Evolutionary conservation across 805 yeast genomes (phyloP).

Genomic region (Myxozyma udenii): DNA sequence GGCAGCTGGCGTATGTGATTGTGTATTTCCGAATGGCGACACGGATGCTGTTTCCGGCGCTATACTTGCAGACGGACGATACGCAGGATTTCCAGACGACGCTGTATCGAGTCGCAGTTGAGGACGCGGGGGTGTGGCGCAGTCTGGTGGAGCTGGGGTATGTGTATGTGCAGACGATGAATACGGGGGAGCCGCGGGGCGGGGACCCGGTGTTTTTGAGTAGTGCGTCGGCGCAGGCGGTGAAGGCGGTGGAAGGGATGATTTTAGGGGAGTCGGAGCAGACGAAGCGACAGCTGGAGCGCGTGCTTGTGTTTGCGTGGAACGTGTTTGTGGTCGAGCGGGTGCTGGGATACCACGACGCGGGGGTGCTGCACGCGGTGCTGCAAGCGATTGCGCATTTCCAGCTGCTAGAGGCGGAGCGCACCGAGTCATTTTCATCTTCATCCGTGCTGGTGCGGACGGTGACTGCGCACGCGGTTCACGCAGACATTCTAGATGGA

Average conservation of each 20-base stretch:
- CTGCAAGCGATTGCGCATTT: slow-evolving; percentile 11
- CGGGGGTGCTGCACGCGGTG: slow-evolving; percentile 2
- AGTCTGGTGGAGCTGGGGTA: slow-evolving; percentile 11
- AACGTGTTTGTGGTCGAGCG: slow-evolving; percentile 14
- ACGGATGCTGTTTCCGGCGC: slow-evolving; percentile 11
- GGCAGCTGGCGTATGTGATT: slow-evolving; percentile 9
- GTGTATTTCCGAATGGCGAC: slow-evolving; percentile 15
- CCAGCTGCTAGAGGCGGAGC: slow-evolving; percentile 1
- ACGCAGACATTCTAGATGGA: slow-evolving; percentile 13
- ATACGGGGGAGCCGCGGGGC: neutral
- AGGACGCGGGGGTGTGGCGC: slow-evolving; percentile 8
- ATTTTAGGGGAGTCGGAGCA: neutral
- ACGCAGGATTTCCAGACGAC: slow-evolving; percentile 1
- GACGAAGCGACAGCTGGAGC: slow-evolving; percentile 3
- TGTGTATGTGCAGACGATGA: slow-evolving; percentile 2
- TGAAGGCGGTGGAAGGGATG: neutral
- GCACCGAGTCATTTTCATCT: neutral
- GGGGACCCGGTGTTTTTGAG: neutral
- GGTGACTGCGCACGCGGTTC: slow-evolving; percentile 8
- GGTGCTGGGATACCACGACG: slow-evolving; percentile 1
- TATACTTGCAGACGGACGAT: slow-evolving; percentile 9
- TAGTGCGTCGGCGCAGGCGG: neutral
- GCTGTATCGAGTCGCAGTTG: slow-evolving; percentile 1
- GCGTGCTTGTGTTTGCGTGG: slow-evolving; percentile 18
- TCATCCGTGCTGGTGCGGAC: slow-evolving; percentile 2